Percentiles rank a stretch among this genome's conserved stretches.
These are phyloP conservation scores for Xylariales sp. DNA, from an alignment of 2,329 filamentous ascomycete genomes.

Conservation along the genomic window DNA sequence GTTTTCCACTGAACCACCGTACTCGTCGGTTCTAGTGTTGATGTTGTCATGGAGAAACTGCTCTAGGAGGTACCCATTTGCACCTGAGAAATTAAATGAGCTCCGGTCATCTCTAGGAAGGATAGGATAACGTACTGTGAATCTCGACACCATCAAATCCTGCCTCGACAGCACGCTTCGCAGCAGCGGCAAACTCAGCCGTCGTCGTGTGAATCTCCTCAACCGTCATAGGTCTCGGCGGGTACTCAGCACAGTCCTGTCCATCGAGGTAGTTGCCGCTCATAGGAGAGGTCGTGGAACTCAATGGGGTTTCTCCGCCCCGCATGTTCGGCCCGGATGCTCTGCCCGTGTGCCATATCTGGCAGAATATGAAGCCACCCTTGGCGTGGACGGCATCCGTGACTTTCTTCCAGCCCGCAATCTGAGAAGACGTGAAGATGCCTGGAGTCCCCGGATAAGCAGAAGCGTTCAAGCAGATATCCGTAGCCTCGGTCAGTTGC, in stretches of 20 bases:
- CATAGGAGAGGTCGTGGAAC: slow-evolving; percentile 23
- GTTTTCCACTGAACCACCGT: slow-evolving; percentile 22
- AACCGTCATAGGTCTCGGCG: slow-evolving; percentile 56
- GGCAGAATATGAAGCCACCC: slow-evolving; percentile 52
- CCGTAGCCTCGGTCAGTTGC: slow-evolving; percentile 51
- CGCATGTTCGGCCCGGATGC: slow-evolving; percentile 31
- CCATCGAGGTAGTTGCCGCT: slow-evolving; percentile 26
- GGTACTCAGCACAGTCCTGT: slow-evolving; percentile 28
- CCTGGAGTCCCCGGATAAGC: slow-evolving; percentile 46
- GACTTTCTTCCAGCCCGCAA: slow-evolving; percentile 51
- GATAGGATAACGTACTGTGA: slow-evolving; percentile 28
- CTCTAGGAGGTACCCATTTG: slow-evolving; percentile 54
- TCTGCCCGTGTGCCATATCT: slow-evolving; percentile 56
- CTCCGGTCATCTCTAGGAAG: slow-evolving; percentile 1
- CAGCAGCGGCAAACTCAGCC: slow-evolving; percentile 50
- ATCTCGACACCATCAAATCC: slow-evolving; percentile 59
- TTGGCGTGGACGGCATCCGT: slow-evolving; percentile 56
- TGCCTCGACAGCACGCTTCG: slow-evolving; percentile 51
- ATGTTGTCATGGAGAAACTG: slow-evolving; percentile 43
- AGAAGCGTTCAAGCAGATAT: slow-evolving; percentile 42
- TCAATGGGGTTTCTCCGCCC: slow-evolving; percentile 18
- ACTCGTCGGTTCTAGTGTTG: slow-evolving; percentile 22
- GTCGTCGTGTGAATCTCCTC: slow-evolving; percentile 63
- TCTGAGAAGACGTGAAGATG: slow-evolving; percentile 47
- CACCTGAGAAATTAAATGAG: slow-evolving; percentile 20